A percentile compares a stretch with the other conserved stretches of the same genome.
phyloP scores from a whole-genome alignment of 2,329 filamentous ascomycete species.

The Ophiostoma ulmi region DNA sequence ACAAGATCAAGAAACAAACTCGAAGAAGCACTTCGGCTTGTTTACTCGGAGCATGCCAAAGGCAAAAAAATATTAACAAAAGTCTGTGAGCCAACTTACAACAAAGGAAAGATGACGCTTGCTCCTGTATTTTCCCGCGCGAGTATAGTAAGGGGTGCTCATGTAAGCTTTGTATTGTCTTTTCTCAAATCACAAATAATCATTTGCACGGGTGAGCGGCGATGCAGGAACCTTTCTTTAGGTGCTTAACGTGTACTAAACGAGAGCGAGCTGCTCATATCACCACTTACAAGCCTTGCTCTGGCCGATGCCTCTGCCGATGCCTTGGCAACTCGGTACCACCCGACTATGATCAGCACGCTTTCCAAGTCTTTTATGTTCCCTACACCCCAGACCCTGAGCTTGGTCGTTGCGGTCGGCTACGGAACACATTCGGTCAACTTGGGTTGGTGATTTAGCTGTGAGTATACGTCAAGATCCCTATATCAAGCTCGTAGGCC shows the following conservation, averaged over 20 bases:
- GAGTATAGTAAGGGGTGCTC: neutral
- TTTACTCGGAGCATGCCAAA: neutral
- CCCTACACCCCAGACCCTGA: neutral
- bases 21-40: neutral
- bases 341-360: neutral
- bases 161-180: neutral
- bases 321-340: neutral
- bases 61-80: neutral
- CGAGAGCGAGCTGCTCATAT: neutral
- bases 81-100: neutral
- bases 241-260: too few relatives aligned
- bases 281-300: neutral
- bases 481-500: neutral
- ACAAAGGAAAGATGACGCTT: neutral
- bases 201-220: neutral
- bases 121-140: neutral
- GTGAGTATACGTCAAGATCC: neutral
- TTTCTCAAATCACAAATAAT: too few relatives aligned
- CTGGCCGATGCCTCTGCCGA: neutral
- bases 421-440: neutral
- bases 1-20: neutral
- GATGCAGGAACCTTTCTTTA: neutral
- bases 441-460: neutral
- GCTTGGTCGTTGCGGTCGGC: neutral
- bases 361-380: neutral